Evolutionary conservation across 306 rosid species (phyloP).

Genomic region (Ormosia emarginata): DNA sequence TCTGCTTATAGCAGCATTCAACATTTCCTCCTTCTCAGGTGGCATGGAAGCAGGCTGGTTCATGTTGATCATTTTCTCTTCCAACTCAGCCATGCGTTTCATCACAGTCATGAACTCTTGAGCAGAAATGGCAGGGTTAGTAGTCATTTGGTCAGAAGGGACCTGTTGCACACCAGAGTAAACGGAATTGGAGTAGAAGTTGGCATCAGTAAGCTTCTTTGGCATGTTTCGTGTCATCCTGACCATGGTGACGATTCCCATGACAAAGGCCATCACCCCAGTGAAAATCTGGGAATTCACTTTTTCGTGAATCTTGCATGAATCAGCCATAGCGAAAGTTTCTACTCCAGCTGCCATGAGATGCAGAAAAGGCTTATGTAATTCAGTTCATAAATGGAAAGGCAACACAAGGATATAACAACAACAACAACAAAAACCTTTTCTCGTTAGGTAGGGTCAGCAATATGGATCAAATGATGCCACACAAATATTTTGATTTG

Average conservation of each 20-base stretch:
- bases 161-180: slow-evolving; percentile 26
- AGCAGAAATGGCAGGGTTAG: slow-evolving; percentile 37
- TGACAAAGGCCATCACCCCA: slow-evolving; percentile 67
- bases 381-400: slow-evolving; percentile 4
- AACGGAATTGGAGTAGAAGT: slow-evolving; percentile 56
- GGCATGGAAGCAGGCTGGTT: slow-evolving; percentile 52
- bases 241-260: slow-evolving; percentile 79
- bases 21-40: slow-evolving; percentile 69
- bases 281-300: slow-evolving; percentile 54
- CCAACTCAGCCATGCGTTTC: slow-evolving; percentile 90
- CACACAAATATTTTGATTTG: not conserved
- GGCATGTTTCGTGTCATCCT: slow-evolving; percentile 74
- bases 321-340: slow-evolving; percentile 26
- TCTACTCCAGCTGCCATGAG: slow-evolving; percentile 31
- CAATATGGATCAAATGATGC: too few species aligned
- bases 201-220: slow-evolving; percentile 69
- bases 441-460: too few species aligned
- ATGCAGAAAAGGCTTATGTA: not conserved
- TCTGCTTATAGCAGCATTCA: slow-evolving; percentile 48
- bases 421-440: not conserved
- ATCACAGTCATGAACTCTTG: slow-evolving; percentile 59
- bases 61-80: slow-evolving; percentile 58
- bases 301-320: slow-evolving; percentile 46
- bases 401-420: not conserved
- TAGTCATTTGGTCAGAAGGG: slow-evolving; percentile 30